Evolutionary conservation across 306 rosid genomes (phyloP).

Genomic region (Prosopis cineraria): DNA sequence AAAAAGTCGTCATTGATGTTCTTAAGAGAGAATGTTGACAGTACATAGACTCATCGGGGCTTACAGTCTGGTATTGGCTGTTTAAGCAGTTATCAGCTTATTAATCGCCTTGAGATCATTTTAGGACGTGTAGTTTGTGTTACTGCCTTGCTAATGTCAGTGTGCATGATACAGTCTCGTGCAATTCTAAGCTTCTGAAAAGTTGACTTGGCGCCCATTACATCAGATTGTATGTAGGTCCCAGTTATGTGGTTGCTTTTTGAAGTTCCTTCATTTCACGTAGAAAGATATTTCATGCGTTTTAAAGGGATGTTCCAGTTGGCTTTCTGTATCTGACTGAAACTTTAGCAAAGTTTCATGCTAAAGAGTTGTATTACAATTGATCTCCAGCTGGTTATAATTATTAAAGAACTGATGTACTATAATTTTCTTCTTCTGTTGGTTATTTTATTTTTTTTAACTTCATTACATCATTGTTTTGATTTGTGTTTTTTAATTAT

Average conservation of each 20-base stretch:
- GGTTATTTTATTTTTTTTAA: too few relatives aligned
- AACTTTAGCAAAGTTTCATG: neutral
- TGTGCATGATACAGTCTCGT: neutral
- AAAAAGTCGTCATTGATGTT: neutral
- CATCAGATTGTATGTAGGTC: neutral
- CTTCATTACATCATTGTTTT: slow-evolving; percentile 4
- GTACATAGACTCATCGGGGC: neutral
- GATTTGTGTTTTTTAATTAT: slow-evolving; percentile 22
- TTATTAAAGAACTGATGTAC: neutral
- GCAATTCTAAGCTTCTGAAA: neutral
- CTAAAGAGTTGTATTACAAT: neutral
- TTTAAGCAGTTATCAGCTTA: neutral
- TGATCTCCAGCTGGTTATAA: neutral
- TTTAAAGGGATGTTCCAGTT: neutral
- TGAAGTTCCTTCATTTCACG: neutral
- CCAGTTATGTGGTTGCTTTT: neutral
- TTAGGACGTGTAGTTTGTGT: too few relatives aligned
- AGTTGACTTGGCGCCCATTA: neutral
- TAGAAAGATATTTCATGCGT: neutral
- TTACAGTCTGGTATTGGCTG: neutral
- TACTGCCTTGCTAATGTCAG: neutral
- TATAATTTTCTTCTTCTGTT: slow-evolving; percentile 14
- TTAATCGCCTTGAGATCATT: neutral
- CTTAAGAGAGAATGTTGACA: neutral
- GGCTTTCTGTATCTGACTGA: neutral